These are phyloP conservation scores for Heliamphora pulchella DNA, from an alignment of 179 eudicot genomes.

Conservation along the genomic window DNA sequence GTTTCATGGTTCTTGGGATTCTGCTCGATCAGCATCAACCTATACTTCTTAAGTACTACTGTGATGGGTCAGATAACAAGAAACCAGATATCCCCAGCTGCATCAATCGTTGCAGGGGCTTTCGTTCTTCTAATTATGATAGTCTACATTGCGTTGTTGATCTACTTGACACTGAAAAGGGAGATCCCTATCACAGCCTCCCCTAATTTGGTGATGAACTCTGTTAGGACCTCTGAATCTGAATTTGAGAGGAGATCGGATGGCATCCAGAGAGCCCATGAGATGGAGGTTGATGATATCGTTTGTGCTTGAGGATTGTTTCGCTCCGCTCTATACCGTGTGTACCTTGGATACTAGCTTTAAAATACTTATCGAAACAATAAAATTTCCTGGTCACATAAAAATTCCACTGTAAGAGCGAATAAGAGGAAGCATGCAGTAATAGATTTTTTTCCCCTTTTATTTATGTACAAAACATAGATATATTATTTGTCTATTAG, in stretches of 20 bases:
- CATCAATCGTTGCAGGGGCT: not conserved
- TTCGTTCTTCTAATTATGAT: not conserved
- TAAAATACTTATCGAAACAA: too few relatives aligned
- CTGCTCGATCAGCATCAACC: constrained; percentile 16
- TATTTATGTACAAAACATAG: too few relatives aligned
- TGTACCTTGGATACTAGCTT: too few relatives aligned
- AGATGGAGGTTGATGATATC: not conserved
- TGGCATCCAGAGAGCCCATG: not conserved
- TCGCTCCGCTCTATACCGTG: too few relatives aligned
- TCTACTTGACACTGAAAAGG: constrained; percentile 2
- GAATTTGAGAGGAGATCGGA: not conserved
- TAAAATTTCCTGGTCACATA: too few relatives aligned
- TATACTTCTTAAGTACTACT: constrained; percentile 9
- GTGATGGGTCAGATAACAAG: not conserved
- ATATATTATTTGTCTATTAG: too few relatives aligned
- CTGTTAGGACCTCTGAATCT: not conserved
- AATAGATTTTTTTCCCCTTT: too few relatives aligned
- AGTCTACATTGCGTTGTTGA: constrained; percentile 4
- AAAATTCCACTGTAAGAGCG: too few relatives aligned
- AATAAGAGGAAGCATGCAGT: too few relatives aligned
- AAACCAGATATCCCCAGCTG: not conserved
- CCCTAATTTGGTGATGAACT: not conserved
- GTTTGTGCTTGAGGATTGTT: not conserved
- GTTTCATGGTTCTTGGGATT: constrained; percentile 11
- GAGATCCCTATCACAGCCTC: not conserved